Percentiles rank a stretch among this genome's conserved stretches.
phyloP scores from a whole-genome alignment of 1,284 basidiomycete genomes.

The Austroboletus niveus region DNA sequence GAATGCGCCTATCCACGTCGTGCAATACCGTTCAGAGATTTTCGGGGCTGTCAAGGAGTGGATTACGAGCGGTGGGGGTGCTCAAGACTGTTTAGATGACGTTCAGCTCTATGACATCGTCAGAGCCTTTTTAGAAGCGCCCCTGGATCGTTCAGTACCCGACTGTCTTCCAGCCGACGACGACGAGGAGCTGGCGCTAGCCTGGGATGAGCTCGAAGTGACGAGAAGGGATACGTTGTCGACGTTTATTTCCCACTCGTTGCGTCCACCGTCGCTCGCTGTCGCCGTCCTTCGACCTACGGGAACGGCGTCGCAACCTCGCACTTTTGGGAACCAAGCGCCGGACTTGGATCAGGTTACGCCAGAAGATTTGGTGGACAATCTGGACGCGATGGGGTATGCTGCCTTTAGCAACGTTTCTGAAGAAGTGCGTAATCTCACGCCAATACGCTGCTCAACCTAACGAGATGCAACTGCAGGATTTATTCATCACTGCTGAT shows the following conservation, averaged over 20 bases:
- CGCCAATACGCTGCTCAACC: neutral
- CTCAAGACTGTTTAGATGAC: slow-evolving; percentile 75
- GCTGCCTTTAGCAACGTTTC: slow-evolving; percentile 72
- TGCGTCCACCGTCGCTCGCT: slow-evolving; percentile 49
- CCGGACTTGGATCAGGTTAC: slow-evolving; percentile 67
- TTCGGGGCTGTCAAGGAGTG: slow-evolving; percentile 66
- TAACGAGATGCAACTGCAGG: slow-evolving; percentile 38
- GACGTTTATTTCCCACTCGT: slow-evolving; percentile 56
- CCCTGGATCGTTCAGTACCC: slow-evolving; percentile 44
- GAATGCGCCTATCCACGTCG: slow-evolving; percentile 39
- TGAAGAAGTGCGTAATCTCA: slow-evolving; percentile 55
- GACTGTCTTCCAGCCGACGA: slow-evolving; percentile 37
- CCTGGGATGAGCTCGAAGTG: slow-evolving; percentile 46
- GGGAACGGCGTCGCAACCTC: slow-evolving; percentile 29
- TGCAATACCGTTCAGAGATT: slow-evolving; percentile 54
- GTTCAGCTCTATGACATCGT: slow-evolving; percentile 56
- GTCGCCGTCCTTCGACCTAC: slow-evolving; percentile 30
- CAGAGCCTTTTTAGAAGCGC: slow-evolving; percentile 53
- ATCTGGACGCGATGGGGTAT: slow-evolving; percentile 69
- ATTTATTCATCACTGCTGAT: slow-evolving; percentile 71
- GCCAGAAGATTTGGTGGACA: slow-evolving; percentile 68
- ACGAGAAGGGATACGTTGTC: slow-evolving; percentile 42
- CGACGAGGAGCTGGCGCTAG: slow-evolving; percentile 44
- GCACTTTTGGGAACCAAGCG: slow-evolving; percentile 51
- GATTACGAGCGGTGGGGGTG: slow-evolving; percentile 66